Evolutionary conservation across 2,329 filamentous ascomycete genomes (phyloP), one percentile per base, ranked within the genome.

Genomic region (Penicillium sp.): DNA sequence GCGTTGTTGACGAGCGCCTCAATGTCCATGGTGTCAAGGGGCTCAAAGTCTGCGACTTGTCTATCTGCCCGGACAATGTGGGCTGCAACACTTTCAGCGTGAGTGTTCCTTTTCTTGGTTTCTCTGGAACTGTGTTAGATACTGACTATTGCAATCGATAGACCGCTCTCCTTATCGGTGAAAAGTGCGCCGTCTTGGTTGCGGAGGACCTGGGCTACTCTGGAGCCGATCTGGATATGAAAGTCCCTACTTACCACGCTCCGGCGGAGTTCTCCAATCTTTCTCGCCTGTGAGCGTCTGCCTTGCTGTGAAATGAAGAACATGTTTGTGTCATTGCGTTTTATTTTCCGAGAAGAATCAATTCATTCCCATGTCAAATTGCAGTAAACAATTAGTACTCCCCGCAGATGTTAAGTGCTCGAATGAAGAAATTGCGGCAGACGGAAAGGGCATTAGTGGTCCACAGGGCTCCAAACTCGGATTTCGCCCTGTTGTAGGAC

Each of bases 21-120:
- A 91, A 90, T 62, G 88, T 91, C 3, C 86, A 91, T 68, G 88
- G 87, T 49, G 87, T 90, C 61, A 82, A 89, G 78, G 85, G 86
- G 16, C 81, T 91, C 64, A 91, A 91, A 80, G 87, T 91, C 25
- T 87, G 87, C 13, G 88, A 91, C 71, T 72, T 91, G 42, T 86
- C 81, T 48, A 89, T 91, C 77, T 91, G 87, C 72, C 88, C 88
- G 0, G 87, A 91, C 72, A 91, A 91, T 60, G 87, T 91, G 23
- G 88, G 86, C 57, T 86, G 84, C 74, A 86, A 86, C 72, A 86
- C 82, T 61, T 84, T 73, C 71, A 78, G 77, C 58, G 61, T 73
- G 65, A 58, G 66, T 68, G 3, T 38, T 21, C 9, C n/a, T 15
- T 44, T 25, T 39, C 13, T 34, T 40, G n/a, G 13, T 3, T 9